Percentiles rank a stretch among this genome's conserved stretches.
Conservation (phyloP, 805 yeast genomes). For the Myxozyma mucilagina region DNA sequence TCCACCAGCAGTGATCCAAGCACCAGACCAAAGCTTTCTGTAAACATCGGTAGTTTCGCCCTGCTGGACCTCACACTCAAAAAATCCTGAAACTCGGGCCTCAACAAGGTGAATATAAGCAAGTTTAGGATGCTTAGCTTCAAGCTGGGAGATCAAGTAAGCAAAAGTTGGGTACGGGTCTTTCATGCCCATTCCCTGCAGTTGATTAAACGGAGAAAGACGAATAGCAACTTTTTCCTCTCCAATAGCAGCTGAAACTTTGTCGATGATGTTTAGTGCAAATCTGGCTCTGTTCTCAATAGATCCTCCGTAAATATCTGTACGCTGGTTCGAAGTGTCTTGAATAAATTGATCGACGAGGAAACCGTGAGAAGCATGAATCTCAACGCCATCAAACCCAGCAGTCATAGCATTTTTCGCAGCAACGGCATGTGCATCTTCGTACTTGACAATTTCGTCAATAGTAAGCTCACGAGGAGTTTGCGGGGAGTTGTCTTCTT, state of each 20-base stretch:
- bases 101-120: slow-evolving; percentile 51
- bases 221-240: slow-evolving; percentile 43
- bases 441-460: slow-evolving; percentile 47
- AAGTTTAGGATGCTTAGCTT: slow-evolving; percentile 43
- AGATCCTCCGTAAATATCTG: slow-evolving; percentile 65
- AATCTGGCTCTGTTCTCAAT: slow-evolving; percentile 58
- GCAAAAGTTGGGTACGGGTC: slow-evolving; percentile 45
- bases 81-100: slow-evolving; percentile 44
- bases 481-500: neutral
- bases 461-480: slow-evolving; percentile 35
- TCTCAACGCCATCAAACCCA: slow-evolving; percentile 64
- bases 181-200: slow-evolving; percentile 38
- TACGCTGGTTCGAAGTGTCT: slow-evolving; percentile 50
- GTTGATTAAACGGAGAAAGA: slow-evolving; percentile 44
- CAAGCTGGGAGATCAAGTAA: slow-evolving; percentile 47
- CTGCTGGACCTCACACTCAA: slow-evolving; percentile 14
- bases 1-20: slow-evolving; percentile 32
- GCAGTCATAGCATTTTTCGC: slow-evolving; percentile 54
- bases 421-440: slow-evolving; percentile 52
- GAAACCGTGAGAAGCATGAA: slow-evolving; percentile 63
- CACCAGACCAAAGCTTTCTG: slow-evolving; percentile 23
- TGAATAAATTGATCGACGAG: slow-evolving; percentile 53
- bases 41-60: slow-evolving; percentile 13
- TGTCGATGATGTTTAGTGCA: slow-evolving; percentile 55
- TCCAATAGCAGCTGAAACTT: slow-evolving; percentile 54